phyloP scores from a whole-genome alignment of 192 early-diverging fungal species.

The Mortierella claussenii region DNA sequence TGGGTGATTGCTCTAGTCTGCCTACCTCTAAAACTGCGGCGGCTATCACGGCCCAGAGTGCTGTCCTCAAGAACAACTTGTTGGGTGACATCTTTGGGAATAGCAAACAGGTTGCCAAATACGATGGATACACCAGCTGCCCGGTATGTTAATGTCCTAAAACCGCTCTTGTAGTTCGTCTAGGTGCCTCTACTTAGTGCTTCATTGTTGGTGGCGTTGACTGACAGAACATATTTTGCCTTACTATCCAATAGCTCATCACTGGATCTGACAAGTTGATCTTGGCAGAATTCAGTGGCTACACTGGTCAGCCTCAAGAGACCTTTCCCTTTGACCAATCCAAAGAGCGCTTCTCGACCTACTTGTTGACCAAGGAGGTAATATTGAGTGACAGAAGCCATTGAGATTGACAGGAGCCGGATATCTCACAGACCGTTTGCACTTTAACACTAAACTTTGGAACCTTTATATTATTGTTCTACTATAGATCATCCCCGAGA shows the following conservation, averaged over 20 bases:
- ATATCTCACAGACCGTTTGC: too few species aligned
- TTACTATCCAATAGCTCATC: slow-evolving; percentile 60
- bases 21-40: slow-evolving; percentile 94
- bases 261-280: slow-evolving; percentile 84
- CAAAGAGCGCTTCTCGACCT: slow-evolving; percentile 71
- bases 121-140: slow-evolving; percentile 88
- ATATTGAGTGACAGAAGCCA: neutral
- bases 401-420: neutral
- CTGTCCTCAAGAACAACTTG: slow-evolving; percentile 80
- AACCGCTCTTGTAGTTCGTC: too few species aligned
- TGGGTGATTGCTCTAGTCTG: slow-evolving; percentile 86
- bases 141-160: too few species aligned
- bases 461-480: neutral
- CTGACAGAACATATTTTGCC: neutral
- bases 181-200: too few species aligned
- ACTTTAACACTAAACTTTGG: too few species aligned
- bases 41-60: slow-evolving; percentile 85
- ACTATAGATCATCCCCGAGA: slow-evolving; percentile 69
- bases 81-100: slow-evolving; percentile 60
- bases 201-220: neutral
- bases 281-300: slow-evolving; percentile 88
- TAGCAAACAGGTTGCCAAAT: slow-evolving; percentile 63
- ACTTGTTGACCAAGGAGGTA: slow-evolving; percentile 80
- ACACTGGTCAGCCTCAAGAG: slow-evolving; percentile 75
- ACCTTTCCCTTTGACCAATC: slow-evolving; percentile 89